Percentiles rank a stretch among this genome's conserved stretches.
These are phyloP conservation scores for Alternaria solani DNA, from an alignment of 2,329 filamentous ascomycete genomes.

Conservation along the genomic window DNA sequence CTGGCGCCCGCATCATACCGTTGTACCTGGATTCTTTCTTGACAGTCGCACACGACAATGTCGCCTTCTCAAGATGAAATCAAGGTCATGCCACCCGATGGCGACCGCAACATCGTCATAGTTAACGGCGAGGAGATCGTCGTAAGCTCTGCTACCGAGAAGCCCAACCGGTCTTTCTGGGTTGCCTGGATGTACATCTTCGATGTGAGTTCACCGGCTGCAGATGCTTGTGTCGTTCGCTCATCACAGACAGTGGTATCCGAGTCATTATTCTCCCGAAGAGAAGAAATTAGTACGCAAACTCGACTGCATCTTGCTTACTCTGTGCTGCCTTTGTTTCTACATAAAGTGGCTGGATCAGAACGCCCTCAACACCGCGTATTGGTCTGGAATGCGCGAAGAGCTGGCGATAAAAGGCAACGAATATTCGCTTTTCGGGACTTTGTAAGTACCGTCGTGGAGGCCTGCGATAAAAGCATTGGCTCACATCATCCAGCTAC, in stretches of 20 bases:
- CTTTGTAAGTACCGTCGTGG: slow-evolving; percentile 46
- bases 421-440: slow-evolving; percentile 58
- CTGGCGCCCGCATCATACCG: not conserved
- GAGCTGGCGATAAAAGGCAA: slow-evolving; percentile 56
- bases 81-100: not conserved
- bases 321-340: slow-evolving; percentile 32
- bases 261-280: slow-evolving; percentile 28
- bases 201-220: slow-evolving; percentile 10
- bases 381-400: slow-evolving; percentile 31
- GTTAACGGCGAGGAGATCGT: slow-evolving; percentile 25
- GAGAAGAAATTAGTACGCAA: slow-evolving; percentile 31
- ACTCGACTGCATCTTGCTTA: slow-evolving; percentile 30
- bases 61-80: not conserved
- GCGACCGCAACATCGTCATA: slow-evolving; percentile 10
- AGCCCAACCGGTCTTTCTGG: slow-evolving; percentile 23
- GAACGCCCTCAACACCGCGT: slow-evolving; percentile 29
- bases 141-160: slow-evolving; percentile 32
- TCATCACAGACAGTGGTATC: slow-evolving; percentile 23
- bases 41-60: not conserved
- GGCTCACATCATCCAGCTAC: slow-evolving; percentile 16
- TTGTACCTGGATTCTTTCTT: not conserved
- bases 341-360: slow-evolving; percentile 37
- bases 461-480: not conserved
- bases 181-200: slow-evolving; percentile 33
- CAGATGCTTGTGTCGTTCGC: not conserved